A percentile compares a stretch with the other conserved stretches of the same genome.
Conservation (phyloP, 352 stramenopile species). For the Globisporangium paddicum region DNA sequence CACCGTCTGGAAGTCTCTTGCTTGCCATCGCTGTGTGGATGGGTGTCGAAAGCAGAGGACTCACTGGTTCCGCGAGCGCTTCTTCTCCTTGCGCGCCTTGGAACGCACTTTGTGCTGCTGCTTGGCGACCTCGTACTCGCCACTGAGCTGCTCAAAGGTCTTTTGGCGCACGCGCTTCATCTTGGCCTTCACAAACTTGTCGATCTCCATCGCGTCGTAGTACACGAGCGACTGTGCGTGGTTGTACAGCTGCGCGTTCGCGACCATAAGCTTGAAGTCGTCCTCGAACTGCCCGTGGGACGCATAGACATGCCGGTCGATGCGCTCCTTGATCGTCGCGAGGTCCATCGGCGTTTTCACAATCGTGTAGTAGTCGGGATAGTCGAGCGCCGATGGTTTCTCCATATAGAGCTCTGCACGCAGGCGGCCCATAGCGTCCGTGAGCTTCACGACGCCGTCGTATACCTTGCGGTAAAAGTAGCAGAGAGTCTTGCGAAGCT, state of each 20-base stretch:
- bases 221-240: constrained; percentile 79
- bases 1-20: too few species aligned
- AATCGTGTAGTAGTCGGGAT: constrained; percentile 89
- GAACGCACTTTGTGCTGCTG: constrained; percentile 76
- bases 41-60: too few species aligned
- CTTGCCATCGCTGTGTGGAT: too few species aligned
- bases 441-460: constrained; percentile 77
- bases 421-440: constrained; percentile 59
- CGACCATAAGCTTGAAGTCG: constrained; percentile 84
- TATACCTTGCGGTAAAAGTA: constrained; percentile 86
- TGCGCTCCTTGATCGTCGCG: constrained; percentile 77
- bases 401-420: constrained; percentile 74
- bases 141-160: constrained; percentile 44
- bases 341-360: constrained; percentile 87
- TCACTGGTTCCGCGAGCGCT: constrained; percentile 58
- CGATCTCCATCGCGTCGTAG: constrained; percentile 79
- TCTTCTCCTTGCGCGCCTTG: constrained; percentile 78
- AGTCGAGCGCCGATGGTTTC: constrained; percentile 73
- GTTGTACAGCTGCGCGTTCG: constrained; percentile 88
- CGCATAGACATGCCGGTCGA: constrained; percentile 62
- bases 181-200: constrained; percentile 79
- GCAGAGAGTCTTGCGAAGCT: constrained; percentile 60
- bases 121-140: constrained; percentile 71
- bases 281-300: constrained; percentile 63
- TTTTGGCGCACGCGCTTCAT: constrained; percentile 68